phyloP scores from a whole-genome alignment of 1,284 basidiomycete genomes.

The Tilletia walkeri region DNA sequence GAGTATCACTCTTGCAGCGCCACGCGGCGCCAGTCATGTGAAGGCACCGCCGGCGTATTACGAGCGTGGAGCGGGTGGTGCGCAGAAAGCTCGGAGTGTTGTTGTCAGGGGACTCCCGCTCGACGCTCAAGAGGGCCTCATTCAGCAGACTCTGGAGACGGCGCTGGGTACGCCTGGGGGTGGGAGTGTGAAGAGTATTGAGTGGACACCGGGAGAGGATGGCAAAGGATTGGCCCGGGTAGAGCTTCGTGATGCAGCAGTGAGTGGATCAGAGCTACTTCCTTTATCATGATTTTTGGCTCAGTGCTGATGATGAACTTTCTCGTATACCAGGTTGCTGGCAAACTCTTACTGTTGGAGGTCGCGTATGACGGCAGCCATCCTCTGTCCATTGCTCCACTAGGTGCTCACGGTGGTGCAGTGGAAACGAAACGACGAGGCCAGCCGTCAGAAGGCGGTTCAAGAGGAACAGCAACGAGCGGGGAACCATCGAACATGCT shows the following conservation, averaged over 20 bases:
- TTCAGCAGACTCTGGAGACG: constrained; percentile 50
- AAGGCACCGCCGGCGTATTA: background rate
- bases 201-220: constrained; percentile 38
- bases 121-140: constrained; percentile 52
- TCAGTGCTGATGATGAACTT: background rate
- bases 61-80: constrained; percentile 19
- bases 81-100: constrained; percentile 31
- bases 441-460: too few species aligned
- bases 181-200: constrained; percentile 36
- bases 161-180: constrained; percentile 25
- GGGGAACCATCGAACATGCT: background rate
- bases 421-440: background rate
- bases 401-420: background rate
- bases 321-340: background rate
- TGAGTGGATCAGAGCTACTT: constrained; percentile 7
- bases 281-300: background rate
- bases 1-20: constrained; percentile 34
- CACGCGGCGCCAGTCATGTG: constrained; percentile 6
- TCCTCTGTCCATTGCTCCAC: background rate
- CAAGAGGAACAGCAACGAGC: background rate
- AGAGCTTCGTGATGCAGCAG: constrained; percentile 32
- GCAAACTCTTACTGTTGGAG: background rate
- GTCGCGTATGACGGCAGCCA: constrained; percentile 1
- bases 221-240: constrained; percentile 30
- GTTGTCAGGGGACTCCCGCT: constrained; percentile 36